A percentile compares a stretch with the other conserved stretches of the same genome.
phyloP scores from a whole-genome alignment of 2,329 filamentous ascomycete genomes.

The Pseudogymnoascus pannorum region DNA sequence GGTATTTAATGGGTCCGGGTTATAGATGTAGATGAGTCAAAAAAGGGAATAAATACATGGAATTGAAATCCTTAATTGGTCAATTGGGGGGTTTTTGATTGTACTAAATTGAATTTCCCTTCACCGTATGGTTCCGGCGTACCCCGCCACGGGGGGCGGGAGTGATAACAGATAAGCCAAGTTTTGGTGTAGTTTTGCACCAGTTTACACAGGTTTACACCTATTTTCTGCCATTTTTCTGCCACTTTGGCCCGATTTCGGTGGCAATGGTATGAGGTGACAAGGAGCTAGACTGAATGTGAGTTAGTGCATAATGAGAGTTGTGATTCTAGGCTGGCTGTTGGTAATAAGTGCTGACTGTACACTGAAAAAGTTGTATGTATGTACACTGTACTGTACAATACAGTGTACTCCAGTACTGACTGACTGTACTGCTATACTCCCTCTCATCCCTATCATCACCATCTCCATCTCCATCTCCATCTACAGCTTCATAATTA shows the following conservation, averaged over 20 bases:
- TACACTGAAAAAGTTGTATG: no score
- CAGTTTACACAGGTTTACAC: neutral
- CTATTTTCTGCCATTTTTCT: neutral
- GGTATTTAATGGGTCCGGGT: neutral
- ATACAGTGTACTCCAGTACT: no score
- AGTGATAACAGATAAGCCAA: neutral
- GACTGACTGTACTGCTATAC: no score
- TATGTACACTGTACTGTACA: neutral
- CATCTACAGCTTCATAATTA: no score
- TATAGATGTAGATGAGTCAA: constrained; percentile 2
- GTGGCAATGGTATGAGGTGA: neutral
- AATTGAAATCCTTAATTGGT: neutral
- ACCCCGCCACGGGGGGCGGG: constrained; percentile 3
- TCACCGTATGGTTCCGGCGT: constrained; percentile 6
- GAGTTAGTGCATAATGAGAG: neutral
- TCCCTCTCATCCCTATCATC: neutral
- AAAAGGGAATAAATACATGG: neutral
- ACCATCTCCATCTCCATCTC: neutral
- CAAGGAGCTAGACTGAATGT: neutral
- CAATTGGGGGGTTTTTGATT: neutral
- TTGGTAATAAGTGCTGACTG: no score
- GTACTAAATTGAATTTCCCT: neutral
- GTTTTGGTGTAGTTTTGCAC: neutral
- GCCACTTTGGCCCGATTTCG: neutral
- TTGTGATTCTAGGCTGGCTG: neutral